Conservation (phyloP, 768 basidiomycete genomes). For the Myochromella boudieri region DNA sequence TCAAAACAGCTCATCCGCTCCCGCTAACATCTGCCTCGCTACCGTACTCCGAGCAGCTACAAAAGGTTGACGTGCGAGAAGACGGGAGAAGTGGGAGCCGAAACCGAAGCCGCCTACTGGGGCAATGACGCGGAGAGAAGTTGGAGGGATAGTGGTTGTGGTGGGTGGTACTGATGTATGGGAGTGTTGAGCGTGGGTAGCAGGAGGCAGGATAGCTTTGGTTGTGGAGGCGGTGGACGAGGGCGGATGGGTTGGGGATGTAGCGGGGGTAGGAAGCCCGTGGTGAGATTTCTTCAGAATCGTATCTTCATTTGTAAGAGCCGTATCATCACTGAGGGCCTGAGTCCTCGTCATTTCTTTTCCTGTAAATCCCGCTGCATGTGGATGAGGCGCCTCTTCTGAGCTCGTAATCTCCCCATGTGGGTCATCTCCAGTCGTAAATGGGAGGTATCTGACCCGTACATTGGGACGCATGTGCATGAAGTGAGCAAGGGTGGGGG, state of each 20-base stretch:
- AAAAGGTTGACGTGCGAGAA: too few species aligned
- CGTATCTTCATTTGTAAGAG: slow-evolving; percentile 3
- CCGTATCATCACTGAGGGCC: neutral
- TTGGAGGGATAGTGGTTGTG: neutral
- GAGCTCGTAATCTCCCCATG: neutral
- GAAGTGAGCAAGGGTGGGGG: slow-evolving; percentile 2
- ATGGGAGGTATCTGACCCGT: neutral
- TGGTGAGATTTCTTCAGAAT: neutral
- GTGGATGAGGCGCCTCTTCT: neutral
- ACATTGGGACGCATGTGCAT: neutral
- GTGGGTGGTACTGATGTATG: neutral
- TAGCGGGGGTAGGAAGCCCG: neutral
- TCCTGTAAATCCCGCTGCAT: neutral
- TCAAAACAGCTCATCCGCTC: too few species aligned
- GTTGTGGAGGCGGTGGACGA: too few species aligned
- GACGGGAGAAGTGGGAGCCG: slow-evolving; percentile 1
- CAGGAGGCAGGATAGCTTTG: neutral
- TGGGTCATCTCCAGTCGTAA: too few species aligned
- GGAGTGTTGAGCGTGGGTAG: neutral
- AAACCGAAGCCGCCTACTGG: neutral
- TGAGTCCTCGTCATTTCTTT: too few species aligned
- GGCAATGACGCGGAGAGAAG: too few species aligned
- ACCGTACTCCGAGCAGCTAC: too few species aligned
- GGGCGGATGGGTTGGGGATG: neutral
- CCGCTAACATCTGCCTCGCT: too few species aligned